A percentile compares a stretch with the other conserved stretches of the same genome.
phyloP scores from a whole-genome alignment of 768 basidiomycete genomes.

The Suillus subalutaceus region DNA sequence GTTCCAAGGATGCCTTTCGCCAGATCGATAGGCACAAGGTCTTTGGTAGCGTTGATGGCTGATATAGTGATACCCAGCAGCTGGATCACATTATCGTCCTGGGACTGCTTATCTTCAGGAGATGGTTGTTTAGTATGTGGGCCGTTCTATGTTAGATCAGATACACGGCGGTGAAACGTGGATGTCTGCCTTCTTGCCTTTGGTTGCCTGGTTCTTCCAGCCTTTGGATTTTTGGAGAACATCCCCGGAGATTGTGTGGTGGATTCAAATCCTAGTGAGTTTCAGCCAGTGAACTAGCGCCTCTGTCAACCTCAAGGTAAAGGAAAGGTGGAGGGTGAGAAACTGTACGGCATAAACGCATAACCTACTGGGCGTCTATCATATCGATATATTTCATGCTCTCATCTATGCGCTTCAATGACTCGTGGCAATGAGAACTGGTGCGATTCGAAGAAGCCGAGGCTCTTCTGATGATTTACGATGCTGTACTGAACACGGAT shows the following conservation, averaged over 20 bases:
- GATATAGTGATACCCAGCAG: not conserved
- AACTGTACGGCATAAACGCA: not conserved
- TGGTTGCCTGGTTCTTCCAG: not conserved
- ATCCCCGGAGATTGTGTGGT: not conserved
- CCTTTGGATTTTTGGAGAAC: too few relatives aligned
- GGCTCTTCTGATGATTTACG: too few relatives aligned
- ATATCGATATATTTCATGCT: not conserved
- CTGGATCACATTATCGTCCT: not conserved
- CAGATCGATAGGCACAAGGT: not conserved
- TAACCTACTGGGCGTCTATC: not conserved
- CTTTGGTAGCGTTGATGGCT: not conserved
- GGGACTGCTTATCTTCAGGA: too few relatives aligned
- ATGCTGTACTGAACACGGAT: too few relatives aligned
- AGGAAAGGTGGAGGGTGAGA: not conserved
- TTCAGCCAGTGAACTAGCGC: not conserved
- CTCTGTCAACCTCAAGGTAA: too few relatives aligned
- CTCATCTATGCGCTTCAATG: too few relatives aligned
- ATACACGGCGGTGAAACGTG: too few relatives aligned
- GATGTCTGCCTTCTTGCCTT: not conserved
- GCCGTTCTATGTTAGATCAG: not conserved
- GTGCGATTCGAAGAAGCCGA: too few relatives aligned
- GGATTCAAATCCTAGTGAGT: not conserved
- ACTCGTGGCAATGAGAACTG: too few relatives aligned
- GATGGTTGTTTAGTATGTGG: not conserved
- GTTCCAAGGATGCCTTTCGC: constrained; percentile 2